Evolutionary conservation across 768 basidiomycete genomes (phyloP), one percentile per base, ranked within the genome.

Genomic region (Hericium rajendrae): DNA sequence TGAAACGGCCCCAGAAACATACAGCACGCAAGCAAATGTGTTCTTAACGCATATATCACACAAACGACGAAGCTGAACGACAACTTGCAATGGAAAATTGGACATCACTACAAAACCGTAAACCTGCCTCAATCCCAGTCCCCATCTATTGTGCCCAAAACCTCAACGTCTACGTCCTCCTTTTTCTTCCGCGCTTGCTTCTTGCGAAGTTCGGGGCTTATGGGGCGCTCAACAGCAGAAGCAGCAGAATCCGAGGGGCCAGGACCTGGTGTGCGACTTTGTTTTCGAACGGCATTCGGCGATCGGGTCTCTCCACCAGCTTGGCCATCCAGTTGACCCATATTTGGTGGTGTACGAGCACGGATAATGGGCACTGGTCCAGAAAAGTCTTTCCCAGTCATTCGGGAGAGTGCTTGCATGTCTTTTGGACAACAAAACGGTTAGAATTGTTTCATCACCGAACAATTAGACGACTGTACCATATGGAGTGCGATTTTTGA

Each of bases 351-450:
- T n/a, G 65, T 65, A 0, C 72, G 74, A 1, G 78, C 71, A 22
- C 72, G 70, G 61, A 91, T 89, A 58, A 83, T 80, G 0, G 89
- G 89, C 16, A 81, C 79, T 24, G 89, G 89, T 0, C 89, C 89
- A 48, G 87, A 85, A 65, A 91, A 91, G 66, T 91, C 87, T 61
- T 86, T 90, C 39, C 89, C 89, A 11, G 89, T 91, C 83, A 91
- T 83, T 13, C 84, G 82, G 48, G 85, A 81, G 12, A 91, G 69
- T 0, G 81, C 85, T 60, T 76, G 76, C 63, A 91, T 86, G 66
- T 91, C 89, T 91, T 49, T 43, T 52, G 12, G 24, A 39, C 18
- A 50, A 15, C 9, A 53, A n/a, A 20, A 8, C 22, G 41, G 48
- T 22, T 39, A 38, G n/a, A 28, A 52, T 48, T n/a, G 43, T 18